Evolutionary conservation across 352 stramenopile genomes (phyloP).

Genomic region (Phytophthora uliginosa): DNA sequence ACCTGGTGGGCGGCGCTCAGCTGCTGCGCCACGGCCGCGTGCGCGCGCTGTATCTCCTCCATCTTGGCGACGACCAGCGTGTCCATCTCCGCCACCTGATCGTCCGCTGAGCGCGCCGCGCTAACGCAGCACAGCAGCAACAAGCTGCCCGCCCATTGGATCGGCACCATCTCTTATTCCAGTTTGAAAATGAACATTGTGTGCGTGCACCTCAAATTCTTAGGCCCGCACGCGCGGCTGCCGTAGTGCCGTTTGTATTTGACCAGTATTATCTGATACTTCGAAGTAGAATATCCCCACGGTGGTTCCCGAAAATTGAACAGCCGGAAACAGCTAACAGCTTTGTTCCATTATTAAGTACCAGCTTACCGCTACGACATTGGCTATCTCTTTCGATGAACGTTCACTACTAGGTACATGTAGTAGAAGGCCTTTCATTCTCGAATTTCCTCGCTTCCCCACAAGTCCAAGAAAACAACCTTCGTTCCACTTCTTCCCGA

Average conservation of each 20-base stretch:
- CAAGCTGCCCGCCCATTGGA: conserved; percentile 6
- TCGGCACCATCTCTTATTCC: conserved; percentile 1
- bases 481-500: not conserved
- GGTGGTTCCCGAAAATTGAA: not conserved
- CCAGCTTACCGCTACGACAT: not conserved
- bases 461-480: conserved; percentile 11
- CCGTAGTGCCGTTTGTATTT: too few species aligned
- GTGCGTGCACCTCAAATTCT: not conserved
- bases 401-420: not conserved
- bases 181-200: not conserved
- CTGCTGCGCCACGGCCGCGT: conserved; percentile 29
- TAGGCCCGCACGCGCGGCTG: too few species aligned
- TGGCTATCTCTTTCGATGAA: not conserved
- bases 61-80: conserved; percentile 2
- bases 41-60: conserved; percentile 24
- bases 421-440: conserved; percentile 11
- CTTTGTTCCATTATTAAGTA: not conserved
- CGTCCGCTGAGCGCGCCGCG: not conserved
- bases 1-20: conserved; percentile 26
- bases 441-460: conserved; percentile 12
- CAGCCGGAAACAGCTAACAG: conserved; percentile 13
- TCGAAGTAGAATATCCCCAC: too few species aligned
- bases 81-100: conserved; percentile 3
- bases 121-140: conserved; percentile 14
- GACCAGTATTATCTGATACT: too few species aligned